Conservation (phyloP, 1,139 yeast species). For the Wickerhamiella infanticola region DNA sequence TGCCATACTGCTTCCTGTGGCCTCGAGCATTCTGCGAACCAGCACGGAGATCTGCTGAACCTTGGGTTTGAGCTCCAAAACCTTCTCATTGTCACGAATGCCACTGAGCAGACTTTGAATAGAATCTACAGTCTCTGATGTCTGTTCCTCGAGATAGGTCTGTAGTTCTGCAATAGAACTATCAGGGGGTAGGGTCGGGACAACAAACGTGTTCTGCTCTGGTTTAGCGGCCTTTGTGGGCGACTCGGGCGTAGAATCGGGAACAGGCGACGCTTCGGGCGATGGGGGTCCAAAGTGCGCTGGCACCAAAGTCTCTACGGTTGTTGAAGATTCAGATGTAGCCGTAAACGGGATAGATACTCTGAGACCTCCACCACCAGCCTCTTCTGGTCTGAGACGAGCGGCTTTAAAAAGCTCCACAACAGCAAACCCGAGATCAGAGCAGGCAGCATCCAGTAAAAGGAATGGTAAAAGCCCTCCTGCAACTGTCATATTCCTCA, state of each 20-base stretch:
- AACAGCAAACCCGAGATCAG: constrained; percentile 59
- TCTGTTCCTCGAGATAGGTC: constrained; percentile 81
- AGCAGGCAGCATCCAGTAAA: constrained; percentile 61
- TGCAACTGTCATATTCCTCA: constrained; percentile 60
- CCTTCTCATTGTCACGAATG: constrained; percentile 40
- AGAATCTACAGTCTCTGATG: constrained; percentile 79
- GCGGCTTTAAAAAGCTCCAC: constrained; percentile 44
- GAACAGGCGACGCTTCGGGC: background rate
- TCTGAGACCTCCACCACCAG: background rate
- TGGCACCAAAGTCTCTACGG: background rate
- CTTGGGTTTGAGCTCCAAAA: constrained; percentile 57
- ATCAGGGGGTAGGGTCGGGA: constrained; percentile 59
- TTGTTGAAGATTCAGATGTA: background rate
- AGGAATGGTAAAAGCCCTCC: constrained; percentile 51
- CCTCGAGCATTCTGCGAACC: constrained; percentile 77
- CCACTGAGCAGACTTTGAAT: constrained; percentile 58
- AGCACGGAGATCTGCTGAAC: constrained; percentile 62
- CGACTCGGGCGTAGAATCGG: background rate
- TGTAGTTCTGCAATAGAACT: constrained; percentile 73
- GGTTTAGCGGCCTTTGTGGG: background rate
- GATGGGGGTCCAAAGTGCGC: background rate
- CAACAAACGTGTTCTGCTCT: constrained; percentile 36
- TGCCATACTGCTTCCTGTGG: constrained; percentile 76
- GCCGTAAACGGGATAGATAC: background rate
- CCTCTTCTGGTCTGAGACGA: background rate